Conservation (phyloP, 1,139 yeast genomes). For the Taphrina pruni region DNA sequence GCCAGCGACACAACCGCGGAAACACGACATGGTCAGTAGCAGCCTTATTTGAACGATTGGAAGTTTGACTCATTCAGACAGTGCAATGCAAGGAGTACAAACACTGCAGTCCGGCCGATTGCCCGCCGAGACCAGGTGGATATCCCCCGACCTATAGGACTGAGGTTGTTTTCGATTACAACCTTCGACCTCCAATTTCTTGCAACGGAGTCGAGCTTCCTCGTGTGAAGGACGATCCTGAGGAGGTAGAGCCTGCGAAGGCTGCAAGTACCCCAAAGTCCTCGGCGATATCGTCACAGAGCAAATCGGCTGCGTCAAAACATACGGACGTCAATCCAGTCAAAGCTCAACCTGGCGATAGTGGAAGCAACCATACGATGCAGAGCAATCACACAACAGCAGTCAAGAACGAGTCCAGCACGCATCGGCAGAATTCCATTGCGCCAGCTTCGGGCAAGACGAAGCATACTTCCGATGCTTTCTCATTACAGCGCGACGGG, state of each 20-base stretch:
- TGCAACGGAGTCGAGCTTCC: conserved; percentile 15
- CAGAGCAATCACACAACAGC: not conserved
- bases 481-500: not conserved
- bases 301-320: not conserved
- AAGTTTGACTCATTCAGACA: not conserved
- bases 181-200: not conserved
- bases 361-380: not conserved
- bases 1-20: not conserved
- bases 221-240: not conserved
- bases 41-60: not conserved
- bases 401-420: not conserved
- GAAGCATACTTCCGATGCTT: not conserved
- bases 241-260: not conserved
- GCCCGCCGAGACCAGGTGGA: conserved; percentile 1
- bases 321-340: not conserved
- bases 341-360: not conserved
- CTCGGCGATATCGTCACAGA: not conserved
- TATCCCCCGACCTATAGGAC: conserved; percentile 14
- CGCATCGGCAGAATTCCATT: not conserved
- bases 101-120: not conserved
- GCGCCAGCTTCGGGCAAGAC: not conserved
- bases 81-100: conserved; percentile 9
- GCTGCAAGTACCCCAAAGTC: not conserved
- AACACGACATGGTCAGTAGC: conserved; percentile 3
- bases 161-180: conserved; percentile 1